A percentile compares a stretch with the other conserved stretches of the same genome.
These are phyloP conservation scores for Prosopis cineraria DNA, from an alignment of 306 rosid species.

Conservation along the genomic window DNA sequence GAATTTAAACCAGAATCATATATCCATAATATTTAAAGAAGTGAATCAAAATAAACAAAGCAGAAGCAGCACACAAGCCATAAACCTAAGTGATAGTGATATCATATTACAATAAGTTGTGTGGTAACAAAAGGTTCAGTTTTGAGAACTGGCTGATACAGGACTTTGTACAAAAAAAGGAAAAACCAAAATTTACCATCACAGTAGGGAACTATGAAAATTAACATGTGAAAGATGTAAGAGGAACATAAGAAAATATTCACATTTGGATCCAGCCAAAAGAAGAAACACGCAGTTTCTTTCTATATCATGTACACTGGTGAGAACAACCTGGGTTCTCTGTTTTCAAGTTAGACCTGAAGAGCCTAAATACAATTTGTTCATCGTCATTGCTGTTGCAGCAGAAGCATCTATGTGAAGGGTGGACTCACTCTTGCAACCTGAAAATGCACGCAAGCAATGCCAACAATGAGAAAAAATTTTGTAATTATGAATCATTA, in stretches of 20 bases:
- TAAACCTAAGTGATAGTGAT: background rate
- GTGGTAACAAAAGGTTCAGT: conserved; percentile 7
- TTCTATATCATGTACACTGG: conserved; percentile 3
- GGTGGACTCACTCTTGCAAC: conserved; percentile 9
- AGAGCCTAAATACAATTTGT: conserved; percentile 19
- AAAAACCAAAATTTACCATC: conserved; percentile 11
- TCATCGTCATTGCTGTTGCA: conserved; percentile 20
- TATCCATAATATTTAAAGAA: background rate
- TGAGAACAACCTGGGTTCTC: background rate
- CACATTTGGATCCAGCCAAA: conserved; percentile 28
- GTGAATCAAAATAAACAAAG: background rate
- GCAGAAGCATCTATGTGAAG: background rate
- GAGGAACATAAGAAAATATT: conserved; percentile 13
- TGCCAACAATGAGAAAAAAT: background rate
- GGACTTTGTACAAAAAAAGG: background rate
- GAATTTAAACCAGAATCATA: background rate
- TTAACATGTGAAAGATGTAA: background rate
- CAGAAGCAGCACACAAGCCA: background rate
- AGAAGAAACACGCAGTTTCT: background rate
- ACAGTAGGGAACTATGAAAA: background rate
- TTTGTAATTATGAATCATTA: background rate
- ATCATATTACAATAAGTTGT: conserved; percentile 14
- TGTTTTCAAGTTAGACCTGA: conserved; percentile 8
- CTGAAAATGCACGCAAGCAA: conserved; percentile 24
- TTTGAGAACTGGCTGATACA: conserved; percentile 20